Evolutionary conservation across 225 moss, liverwort and hornwort genomes (phyloP), one percentile per base, ranked within the genome.

Genomic region (Sphagnum tenellum): DNA sequence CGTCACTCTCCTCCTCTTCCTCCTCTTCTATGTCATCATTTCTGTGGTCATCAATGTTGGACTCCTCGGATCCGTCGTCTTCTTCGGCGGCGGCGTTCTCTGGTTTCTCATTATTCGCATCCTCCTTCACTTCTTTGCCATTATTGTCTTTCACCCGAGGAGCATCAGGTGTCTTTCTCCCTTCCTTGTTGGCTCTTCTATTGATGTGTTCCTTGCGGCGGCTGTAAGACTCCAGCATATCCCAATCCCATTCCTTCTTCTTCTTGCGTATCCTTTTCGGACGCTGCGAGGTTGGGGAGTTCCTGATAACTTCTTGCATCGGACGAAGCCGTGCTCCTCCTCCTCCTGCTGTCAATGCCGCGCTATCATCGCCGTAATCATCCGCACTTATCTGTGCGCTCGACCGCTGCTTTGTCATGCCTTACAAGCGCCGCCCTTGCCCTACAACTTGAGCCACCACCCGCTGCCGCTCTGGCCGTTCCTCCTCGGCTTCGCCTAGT

Each of bases 241-340:
- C 57, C 69, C 64, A 75, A 5, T 78, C 82, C 76, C 70, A 70
- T 47, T 48, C 46, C 57, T 12, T 49, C 45, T 67, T 79, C 44
- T 61, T 61, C 63, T 63, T 70, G 29, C 76, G 66, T 5, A 56
- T 59, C 3, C 51, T 50, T 57, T 71, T 73, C 11, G 63, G 56
- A 68, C 80, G 77, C 52, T 5, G 52, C 6, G 9, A 6, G 52
- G 6, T 9, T 68, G 84, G 84, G 46, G 80, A 80, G 61, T 75
- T 62, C 7, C 61, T 75, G 51, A 73, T 80, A 59, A 75, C 71
- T 75, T 84, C 84, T 75, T 80, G 80, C 73, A 78, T 75, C 64
- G 69, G 73, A 12, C 75, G 76, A 66, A 79, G 72, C 49, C 79
- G 71, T 12, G 80, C 66, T 6, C 29, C 29, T 29, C 29, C 29